phyloP scores from a whole-genome alignment of 768 basidiomycete genomes.

The Pleurotus ostreatus region DNA sequence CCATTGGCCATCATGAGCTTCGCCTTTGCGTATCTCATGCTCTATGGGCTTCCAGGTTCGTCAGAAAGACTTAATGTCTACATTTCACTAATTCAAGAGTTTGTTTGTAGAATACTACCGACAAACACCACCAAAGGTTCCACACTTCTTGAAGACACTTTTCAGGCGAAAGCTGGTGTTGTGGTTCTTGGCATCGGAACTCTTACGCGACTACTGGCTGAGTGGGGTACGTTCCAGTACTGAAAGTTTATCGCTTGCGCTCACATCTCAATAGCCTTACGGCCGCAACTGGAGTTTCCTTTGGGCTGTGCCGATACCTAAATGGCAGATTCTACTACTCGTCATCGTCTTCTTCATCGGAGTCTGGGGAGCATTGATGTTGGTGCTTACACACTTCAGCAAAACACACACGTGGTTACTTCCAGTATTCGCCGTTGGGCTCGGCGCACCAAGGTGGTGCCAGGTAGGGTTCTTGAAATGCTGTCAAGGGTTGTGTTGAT shows the following conservation, averaged over 20 bases:
- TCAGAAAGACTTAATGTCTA: not conserved
- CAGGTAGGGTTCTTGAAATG: conserved; percentile 45
- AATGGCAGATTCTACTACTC: conserved; percentile 79
- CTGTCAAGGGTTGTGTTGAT: not conserved
- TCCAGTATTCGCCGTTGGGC: conserved; percentile 91
- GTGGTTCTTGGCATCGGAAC: conserved; percentile 89
- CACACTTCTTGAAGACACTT: conserved; percentile 85
- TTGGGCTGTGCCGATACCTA: conserved; percentile 79
- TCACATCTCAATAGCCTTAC: conserved; percentile 58
- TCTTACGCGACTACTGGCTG: conserved; percentile 90
- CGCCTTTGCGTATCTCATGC: conserved; percentile 77
- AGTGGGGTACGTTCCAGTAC: conserved; percentile 58
- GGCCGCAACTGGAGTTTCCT: conserved; percentile 95
- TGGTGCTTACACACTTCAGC: conserved; percentile 77
- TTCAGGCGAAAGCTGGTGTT: conserved; percentile 89
- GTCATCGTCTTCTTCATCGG: conserved; percentile 82
- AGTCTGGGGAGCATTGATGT: conserved; percentile 76
- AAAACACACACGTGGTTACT: conserved; percentile 95
- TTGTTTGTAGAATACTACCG: conserved; percentile 69
- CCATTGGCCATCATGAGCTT: conserved; percentile 75
- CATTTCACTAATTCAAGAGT: conserved; percentile 11
- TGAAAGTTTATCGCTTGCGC: not conserved
- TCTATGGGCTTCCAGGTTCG: conserved; percentile 81
- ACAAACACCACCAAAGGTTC: conserved; percentile 92
- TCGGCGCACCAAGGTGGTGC: conserved; percentile 94